Conservation (phyloP, 108 stramenopile genomes). For the Asterionellopsis glacialis region DNA sequence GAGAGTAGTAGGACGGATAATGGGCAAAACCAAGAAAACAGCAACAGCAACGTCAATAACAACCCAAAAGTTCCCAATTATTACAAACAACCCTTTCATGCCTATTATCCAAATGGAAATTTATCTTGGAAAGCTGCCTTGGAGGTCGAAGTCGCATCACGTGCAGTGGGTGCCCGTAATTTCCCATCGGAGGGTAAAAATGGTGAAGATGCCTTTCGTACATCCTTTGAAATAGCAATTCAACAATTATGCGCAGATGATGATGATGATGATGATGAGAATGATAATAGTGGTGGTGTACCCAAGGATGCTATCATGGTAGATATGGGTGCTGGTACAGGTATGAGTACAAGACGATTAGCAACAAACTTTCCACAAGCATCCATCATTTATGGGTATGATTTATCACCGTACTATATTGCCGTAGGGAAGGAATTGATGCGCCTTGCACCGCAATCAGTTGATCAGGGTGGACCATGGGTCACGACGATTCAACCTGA, state of each 20-base stretch:
- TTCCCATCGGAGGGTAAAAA: conserved; percentile 56
- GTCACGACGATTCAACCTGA: conserved; percentile 53
- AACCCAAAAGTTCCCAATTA: conserved; percentile 33
- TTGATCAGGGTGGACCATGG: conserved; percentile 39
- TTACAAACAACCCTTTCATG: conserved; percentile 60
- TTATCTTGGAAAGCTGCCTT: conserved; percentile 70
- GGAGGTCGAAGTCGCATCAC: conserved; percentile 71
- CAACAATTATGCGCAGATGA: conserved; percentile 7
- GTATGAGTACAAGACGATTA: conserved; percentile 64
- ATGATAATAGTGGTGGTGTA: background rate
- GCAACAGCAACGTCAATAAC: background rate
- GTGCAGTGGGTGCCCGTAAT: conserved; percentile 71
- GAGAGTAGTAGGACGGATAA: conserved; percentile 5
- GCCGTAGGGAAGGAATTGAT: conserved; percentile 49
- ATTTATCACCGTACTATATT: conserved; percentile 67
- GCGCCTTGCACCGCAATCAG: conserved; percentile 31
- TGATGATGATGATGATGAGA: too few relatives aligned
- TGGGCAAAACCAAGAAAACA: conserved; percentile 4
- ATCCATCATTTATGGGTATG: conserved; percentile 43
- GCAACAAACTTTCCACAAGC: conserved; percentile 53
- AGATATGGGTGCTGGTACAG: conserved; percentile 77
- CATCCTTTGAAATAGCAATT: conserved; percentile 62
- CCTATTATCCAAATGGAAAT: conserved; percentile 66
- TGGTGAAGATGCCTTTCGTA: conserved; percentile 77
- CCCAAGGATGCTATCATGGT: conserved; percentile 30